These are phyloP conservation scores for Orbilia quercus DNA, from an alignment of 2,329 filamentous ascomycete species.

Conservation along the genomic window DNA sequence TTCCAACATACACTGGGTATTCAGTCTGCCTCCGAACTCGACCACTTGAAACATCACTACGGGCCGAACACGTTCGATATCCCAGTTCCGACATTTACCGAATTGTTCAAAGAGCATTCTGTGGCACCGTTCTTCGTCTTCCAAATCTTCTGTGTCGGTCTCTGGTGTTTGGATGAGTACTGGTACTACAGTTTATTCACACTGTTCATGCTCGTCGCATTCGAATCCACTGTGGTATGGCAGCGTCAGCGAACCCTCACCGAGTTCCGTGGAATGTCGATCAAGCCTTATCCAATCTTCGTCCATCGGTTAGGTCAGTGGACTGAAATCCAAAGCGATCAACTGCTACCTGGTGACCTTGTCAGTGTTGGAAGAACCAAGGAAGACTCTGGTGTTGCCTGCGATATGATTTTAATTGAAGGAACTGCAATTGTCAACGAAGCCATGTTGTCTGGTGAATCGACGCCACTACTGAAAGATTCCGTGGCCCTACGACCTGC, in stretches of 20 bases:
- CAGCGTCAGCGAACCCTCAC: constrained; percentile 94
- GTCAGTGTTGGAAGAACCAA: constrained; percentile 93
- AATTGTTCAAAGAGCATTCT: constrained; percentile 97
- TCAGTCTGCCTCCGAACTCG: constrained; percentile 77
- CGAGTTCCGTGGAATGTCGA: constrained; percentile 99
- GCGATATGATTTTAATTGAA: constrained; percentile 94
- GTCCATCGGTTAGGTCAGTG: constrained; percentile 89
- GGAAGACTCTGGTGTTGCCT: constrained; percentile 95
- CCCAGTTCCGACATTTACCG: constrained; percentile 91
- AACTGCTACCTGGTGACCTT: constrained; percentile 90
- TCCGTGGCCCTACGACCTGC: constrained; percentile 89
- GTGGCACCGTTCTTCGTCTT: constrained; percentile 99
- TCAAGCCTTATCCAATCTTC: constrained; percentile 96
- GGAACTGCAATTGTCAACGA: constrained; percentile 98
- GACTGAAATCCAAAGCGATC: constrained; percentile 88
- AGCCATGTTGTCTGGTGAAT: constrained; percentile 98
- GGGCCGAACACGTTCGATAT: constrained; percentile 97
- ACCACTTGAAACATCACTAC: constrained; percentile 88
- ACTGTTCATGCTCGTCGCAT: constrained; percentile 95
- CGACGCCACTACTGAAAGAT: constrained; percentile 94
- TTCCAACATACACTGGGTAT: constrained; percentile 87
- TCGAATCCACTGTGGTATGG: constrained; percentile 99
- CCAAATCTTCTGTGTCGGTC: constrained; percentile 96
- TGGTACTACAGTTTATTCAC: constrained; percentile 99
- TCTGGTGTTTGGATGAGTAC: constrained; percentile 99